Conservation (phyloP, 805 yeast species). For the Spathaspora sp. region DNA sequence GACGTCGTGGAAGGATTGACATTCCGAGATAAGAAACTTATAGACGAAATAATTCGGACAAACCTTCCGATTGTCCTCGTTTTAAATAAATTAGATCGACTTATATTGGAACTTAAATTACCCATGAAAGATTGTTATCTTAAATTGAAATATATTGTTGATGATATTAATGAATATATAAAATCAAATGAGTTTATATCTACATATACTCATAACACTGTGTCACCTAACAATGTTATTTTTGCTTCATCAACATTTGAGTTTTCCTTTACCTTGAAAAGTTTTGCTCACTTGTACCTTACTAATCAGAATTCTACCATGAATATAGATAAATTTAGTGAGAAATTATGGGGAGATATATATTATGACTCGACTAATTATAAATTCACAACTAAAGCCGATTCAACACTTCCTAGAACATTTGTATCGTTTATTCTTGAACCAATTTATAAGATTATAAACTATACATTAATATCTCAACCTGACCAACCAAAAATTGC, state of each 20-base stretch:
- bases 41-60: conserved; percentile 49
- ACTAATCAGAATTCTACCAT: conserved; percentile 8
- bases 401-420: conserved; percentile 30
- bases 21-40: conserved; percentile 44
- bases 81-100: conserved; percentile 79
- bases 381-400: conserved; percentile 40
- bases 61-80: conserved; percentile 56
- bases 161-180: conserved; percentile 59
- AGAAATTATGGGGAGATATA: conserved; percentile 75
- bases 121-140: conserved; percentile 72
- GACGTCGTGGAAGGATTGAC: conserved; percentile 85
- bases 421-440: conserved; percentile 66
- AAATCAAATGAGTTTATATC: conserved; percentile 23
- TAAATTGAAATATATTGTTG: conserved; percentile 60
- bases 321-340: conserved; percentile 40
- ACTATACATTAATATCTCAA: conserved; percentile 55
- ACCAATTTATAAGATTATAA: conserved; percentile 76
- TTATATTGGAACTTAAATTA: conserved; percentile 73
- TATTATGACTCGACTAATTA: conserved; percentile 43
- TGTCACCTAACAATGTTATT: conserved; percentile 72
- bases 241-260: conserved; percentile 69
- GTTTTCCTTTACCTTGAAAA: conserved; percentile 61
- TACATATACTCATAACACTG: conserved; percentile 21
- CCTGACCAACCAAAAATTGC: conserved; percentile 36
- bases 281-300: conserved; percentile 57